phyloP scores from a whole-genome alignment of 352 stramenopile genomes.

The Globisporangium viniferum region DNA sequence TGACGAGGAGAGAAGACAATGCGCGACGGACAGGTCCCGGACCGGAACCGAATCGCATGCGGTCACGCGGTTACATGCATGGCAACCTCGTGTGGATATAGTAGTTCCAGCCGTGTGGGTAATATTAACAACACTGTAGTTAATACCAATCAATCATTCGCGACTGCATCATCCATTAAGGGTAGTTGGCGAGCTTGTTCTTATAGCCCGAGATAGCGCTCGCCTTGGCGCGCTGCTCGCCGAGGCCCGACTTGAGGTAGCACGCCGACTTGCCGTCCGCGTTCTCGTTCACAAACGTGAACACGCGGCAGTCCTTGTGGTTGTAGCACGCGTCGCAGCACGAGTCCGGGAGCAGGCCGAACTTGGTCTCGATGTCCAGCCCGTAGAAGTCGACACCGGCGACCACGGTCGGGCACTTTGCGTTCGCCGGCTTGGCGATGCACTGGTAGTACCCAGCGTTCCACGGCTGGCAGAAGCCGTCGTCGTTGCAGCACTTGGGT shows the following conservation, averaged over 20 bases:
- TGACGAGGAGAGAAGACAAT: too few species aligned
- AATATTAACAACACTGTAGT: too few species aligned
- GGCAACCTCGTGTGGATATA: too few species aligned
- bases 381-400: conserved; percentile 48
- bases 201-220: conserved; percentile 46
- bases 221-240: conserved; percentile 24
- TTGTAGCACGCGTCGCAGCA: conserved; percentile 51
- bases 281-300: conserved; percentile 66
- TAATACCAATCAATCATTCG: not conserved
- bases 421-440: conserved; percentile 25
- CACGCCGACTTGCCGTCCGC: conserved; percentile 44
- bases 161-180: not conserved
- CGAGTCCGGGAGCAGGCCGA: conserved; percentile 33
- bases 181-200: conserved; percentile 13
- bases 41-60: too few species aligned
- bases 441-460: conserved; percentile 60
- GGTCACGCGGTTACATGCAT: too few species aligned
- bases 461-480: conserved; percentile 58
- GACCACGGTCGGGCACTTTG: conserved; percentile 37
- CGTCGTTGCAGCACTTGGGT: conserved; percentile 34
- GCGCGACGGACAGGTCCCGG: too few species aligned
- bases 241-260: conserved; percentile 46
- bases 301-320: conserved; percentile 34
- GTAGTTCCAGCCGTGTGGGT: too few species aligned
- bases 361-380: conserved; percentile 37